Percentiles rank a stretch among this genome's conserved stretches.
These are phyloP conservation scores for Vitis cinerea DNA, from an alignment of 164 flowering plant species.

Conservation along the genomic window DNA sequence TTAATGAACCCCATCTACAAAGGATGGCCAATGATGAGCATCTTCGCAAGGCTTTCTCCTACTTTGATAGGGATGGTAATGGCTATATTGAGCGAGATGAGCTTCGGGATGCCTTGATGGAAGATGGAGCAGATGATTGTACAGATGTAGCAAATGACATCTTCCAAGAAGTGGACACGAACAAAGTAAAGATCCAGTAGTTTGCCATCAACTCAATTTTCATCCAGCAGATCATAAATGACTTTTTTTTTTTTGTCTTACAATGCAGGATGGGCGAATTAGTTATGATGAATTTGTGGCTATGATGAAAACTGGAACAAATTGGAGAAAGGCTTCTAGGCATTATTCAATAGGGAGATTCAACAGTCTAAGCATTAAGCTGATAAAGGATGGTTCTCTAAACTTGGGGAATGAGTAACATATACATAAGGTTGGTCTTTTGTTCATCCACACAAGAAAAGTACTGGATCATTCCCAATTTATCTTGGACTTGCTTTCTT, in stretches of 20 bases:
- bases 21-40: no score
- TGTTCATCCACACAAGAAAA: constrained; percentile 8
- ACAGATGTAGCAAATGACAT: no score
- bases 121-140: no score
- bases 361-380: constrained; percentile 78
- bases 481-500: constrained; percentile 14
- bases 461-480: constrained; percentile 6
- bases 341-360: constrained; percentile 94
- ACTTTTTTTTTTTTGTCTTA: not conserved
- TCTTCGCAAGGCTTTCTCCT: no score
- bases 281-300: constrained; percentile 91
- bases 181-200: no score
- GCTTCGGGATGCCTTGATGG: no score
- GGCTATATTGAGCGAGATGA: no score
- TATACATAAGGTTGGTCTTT: constrained; percentile 4
- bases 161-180: no score
- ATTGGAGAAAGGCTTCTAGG: constrained; percentile 97
- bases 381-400: constrained; percentile 92
- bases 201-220: no score
- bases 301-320: constrained; percentile 98
- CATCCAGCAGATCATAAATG: not conserved
- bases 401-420: constrained; percentile 52
- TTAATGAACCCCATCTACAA: no score
- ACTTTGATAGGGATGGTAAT: no score
- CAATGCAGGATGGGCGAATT: constrained; percentile 76